Conservation (phyloP, 768 basidiomycete species). For the Myochromella boudieri region DNA sequence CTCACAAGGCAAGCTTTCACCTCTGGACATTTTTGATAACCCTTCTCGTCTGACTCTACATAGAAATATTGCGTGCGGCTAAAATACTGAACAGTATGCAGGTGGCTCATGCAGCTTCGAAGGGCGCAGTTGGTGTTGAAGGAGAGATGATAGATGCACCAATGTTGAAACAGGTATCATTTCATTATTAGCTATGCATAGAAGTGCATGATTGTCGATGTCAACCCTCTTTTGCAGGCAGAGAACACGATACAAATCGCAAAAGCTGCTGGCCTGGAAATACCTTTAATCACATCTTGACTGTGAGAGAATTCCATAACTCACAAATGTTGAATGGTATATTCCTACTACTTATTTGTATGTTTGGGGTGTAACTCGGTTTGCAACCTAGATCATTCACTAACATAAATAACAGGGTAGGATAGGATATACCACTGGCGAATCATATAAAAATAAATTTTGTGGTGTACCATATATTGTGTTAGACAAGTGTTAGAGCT, state of each 20-base stretch:
- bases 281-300: conserved; percentile 32
- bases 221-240: too few species aligned
- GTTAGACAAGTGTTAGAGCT: too few species aligned
- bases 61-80: conserved; percentile 74
- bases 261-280: conserved; percentile 50
- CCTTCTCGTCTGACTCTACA: conserved; percentile 24
- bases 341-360: too few species aligned
- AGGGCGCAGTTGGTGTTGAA: conserved; percentile 76
- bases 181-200: background rate
- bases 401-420: too few species aligned
- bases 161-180: conserved; percentile 75
- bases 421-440: too few species aligned
- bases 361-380: too few species aligned
- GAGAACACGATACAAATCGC: conserved; percentile 54
- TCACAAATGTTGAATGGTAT: too few species aligned
- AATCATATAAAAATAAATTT: too few species aligned
- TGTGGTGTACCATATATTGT: too few species aligned
- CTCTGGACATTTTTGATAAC: background rate
- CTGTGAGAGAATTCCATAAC: too few species aligned
- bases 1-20: conserved; percentile 48
- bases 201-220: background rate
- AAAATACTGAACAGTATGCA: conserved; percentile 71
- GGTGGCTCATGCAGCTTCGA: conserved; percentile 46
- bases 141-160: conserved; percentile 91
- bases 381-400: too few species aligned